A percentile compares a stretch with the other conserved stretches of the same genome.
These are phyloP conservation scores for Lactarius sanguifluus DNA, from an alignment of 768 basidiomycete genomes.

Conservation along the genomic window DNA sequence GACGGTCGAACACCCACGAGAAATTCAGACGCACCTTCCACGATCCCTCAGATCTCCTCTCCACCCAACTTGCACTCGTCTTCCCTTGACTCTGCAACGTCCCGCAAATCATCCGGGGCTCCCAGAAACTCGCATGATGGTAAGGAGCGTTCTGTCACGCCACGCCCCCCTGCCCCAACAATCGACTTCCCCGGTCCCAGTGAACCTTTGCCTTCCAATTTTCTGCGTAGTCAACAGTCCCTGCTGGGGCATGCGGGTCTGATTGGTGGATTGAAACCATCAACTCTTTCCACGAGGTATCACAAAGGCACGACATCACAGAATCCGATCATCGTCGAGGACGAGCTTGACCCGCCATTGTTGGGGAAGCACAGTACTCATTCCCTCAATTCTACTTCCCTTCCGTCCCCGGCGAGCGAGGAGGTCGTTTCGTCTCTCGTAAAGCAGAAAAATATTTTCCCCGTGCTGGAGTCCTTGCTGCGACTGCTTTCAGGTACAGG, in stretches of 20 bases:
- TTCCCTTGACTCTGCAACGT: conserved; percentile 26
- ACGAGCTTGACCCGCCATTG: conserved; percentile 43
- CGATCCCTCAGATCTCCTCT: conserved; percentile 11
- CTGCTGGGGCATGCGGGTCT: conserved; percentile 72
- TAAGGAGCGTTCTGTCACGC: conserved; percentile 42
- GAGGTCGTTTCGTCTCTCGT: conserved; percentile 61
- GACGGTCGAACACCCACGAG: conserved; percentile 35
- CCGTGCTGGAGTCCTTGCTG: conserved; percentile 60
- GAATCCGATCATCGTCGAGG: conserved; percentile 74
- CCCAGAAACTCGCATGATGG: conserved; percentile 35
- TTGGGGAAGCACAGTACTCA: conserved; percentile 32
- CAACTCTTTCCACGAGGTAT: conserved; percentile 45
- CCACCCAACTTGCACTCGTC: conserved; percentile 26
- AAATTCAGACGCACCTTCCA: conserved; percentile 40
- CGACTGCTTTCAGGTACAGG: conserved; percentile 51
- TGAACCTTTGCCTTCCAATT: conserved; percentile 61
- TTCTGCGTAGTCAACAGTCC: conserved; percentile 70
- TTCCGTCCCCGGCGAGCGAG: conserved; percentile 53
- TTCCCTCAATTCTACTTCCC: conserved; percentile 41
- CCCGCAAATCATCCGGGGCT: conserved; percentile 20
- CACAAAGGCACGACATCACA: conserved; percentile 52
- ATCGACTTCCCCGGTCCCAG: conserved; percentile 64
- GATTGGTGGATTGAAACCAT: conserved; percentile 63
- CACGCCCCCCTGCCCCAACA: conserved; percentile 51
- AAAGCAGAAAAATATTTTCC: conserved; percentile 64